Evolutionary conservation across 2,329 filamentous ascomycete genomes (phyloP).

Genomic region (Clarireedia homoeocarpa): DNA sequence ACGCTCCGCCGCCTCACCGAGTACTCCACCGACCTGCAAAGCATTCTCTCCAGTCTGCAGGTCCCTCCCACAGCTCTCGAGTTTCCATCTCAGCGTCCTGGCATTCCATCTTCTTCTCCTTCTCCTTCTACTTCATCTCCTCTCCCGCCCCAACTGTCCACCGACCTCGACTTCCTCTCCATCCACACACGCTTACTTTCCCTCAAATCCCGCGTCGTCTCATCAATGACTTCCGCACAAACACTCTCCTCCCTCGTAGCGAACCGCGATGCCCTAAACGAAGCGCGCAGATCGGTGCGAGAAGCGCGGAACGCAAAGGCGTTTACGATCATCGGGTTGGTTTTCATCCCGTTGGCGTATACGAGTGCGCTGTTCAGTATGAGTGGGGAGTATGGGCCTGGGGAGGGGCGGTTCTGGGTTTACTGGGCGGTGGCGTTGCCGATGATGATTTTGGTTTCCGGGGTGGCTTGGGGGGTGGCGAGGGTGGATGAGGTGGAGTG

Average conservation of each 20-base stretch:
- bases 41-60: not conserved
- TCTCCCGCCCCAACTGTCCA: not conserved
- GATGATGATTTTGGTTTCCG: not conserved
- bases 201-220: not conserved
- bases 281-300: not conserved
- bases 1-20: not conserved
- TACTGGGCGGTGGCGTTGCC: not conserved
- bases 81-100: too few relatives aligned
- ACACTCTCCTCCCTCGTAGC: not conserved
- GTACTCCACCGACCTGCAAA: not conserved
- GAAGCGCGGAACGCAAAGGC: not conserved
- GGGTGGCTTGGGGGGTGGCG: not conserved
- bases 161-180: not conserved
- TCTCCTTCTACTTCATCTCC: not conserved
- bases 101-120: too few relatives aligned
- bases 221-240: not conserved
- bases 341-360: not conserved
- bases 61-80: not conserved
- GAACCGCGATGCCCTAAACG: not conserved
- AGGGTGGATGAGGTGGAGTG: not conserved
- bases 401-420: not conserved
- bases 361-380: constrained; percentile 1
- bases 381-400: not conserved
- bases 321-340: not conserved
- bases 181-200: not conserved